These are phyloP conservation scores for Primulina eburnea DNA, from an alignment of 257 asterid genomes.

Conservation along the genomic window DNA sequence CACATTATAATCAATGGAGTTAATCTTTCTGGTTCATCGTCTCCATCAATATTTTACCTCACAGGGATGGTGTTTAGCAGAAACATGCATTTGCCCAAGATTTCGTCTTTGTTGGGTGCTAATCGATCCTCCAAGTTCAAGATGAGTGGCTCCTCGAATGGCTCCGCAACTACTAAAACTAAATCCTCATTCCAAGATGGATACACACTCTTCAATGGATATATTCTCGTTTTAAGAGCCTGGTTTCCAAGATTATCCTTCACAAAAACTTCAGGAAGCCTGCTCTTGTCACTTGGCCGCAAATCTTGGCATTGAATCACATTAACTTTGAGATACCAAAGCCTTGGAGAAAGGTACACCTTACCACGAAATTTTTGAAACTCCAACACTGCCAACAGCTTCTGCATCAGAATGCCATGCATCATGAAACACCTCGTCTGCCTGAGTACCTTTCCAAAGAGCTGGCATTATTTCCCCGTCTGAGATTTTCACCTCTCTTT, in stretches of 20 bases:
- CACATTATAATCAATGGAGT: too few species aligned
- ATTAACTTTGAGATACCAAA: constrained; percentile 79
- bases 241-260: constrained; percentile 56
- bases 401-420: constrained; percentile 96
- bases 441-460: constrained; percentile 85
- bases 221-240: constrained; percentile 45
- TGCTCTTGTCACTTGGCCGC: constrained; percentile 46
- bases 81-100: constrained; percentile 49
- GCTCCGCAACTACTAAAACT: constrained; percentile 66
- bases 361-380: constrained; percentile 69
- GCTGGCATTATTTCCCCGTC: constrained; percentile 84
- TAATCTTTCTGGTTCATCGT: too few species aligned
- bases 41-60: too few species aligned
- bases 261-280: constrained; percentile 52
- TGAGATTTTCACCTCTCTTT: constrained; percentile 50
- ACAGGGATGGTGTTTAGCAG: constrained; percentile 35
- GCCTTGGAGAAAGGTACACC: constrained; percentile 73
- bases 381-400: constrained; percentile 46
- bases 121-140: constrained; percentile 57
- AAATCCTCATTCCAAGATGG: constrained; percentile 85
- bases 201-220: constrained; percentile 36
- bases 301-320: constrained; percentile 77
- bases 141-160: constrained; percentile 70
- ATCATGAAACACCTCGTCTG: constrained; percentile 75
- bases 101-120: constrained; percentile 40